A percentile compares a stretch with the other conserved stretches of the same genome.
Conservation (phyloP, 495 filamentous ascomycete genomes). For the Talaromyces liani region DNA sequence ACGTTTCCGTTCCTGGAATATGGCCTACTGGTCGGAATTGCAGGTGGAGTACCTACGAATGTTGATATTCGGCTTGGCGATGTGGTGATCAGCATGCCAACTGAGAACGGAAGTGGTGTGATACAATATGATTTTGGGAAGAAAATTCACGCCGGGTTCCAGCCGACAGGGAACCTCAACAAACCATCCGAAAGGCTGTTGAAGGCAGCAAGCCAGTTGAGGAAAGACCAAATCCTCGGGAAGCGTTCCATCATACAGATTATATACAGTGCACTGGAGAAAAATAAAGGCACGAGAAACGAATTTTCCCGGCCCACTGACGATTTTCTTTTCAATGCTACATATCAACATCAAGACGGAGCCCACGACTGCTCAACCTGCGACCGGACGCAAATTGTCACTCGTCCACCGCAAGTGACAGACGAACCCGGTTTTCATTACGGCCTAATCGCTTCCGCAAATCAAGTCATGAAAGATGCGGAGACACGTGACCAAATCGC, state of each 20-base stretch:
- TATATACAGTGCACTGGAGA: slow-evolving; percentile 10
- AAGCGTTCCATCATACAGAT: slow-evolving; percentile 9
- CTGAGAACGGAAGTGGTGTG: slow-evolving; percentile 23
- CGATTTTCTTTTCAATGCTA: slow-evolving; percentile 18
- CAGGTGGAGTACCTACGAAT: slow-evolving; percentile 24
- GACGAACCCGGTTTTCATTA: slow-evolving; percentile 18
- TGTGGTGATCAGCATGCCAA: slow-evolving; percentile 34
- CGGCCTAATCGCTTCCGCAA: slow-evolving; percentile 27
- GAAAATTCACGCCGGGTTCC: slow-evolving; percentile 15
- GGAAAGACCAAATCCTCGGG: slow-evolving; percentile 10
- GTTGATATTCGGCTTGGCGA: slow-evolving; percentile 35
- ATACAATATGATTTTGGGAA: slow-evolving; percentile 37
- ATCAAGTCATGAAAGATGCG: slow-evolving; percentile 27
- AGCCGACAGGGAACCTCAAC: slow-evolving; percentile 24
- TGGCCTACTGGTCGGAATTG: slow-evolving; percentile 35
- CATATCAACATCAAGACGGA: slow-evolving; percentile 15
- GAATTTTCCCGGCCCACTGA: slow-evolving; percentile 13
- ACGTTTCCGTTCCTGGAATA: slow-evolving; percentile 29
- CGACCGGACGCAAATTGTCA: slow-evolving; percentile 9
- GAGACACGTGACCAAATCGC: slow-evolving; percentile 19
- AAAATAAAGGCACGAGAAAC: slow-evolving; percentile 12
- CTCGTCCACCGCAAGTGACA: slow-evolving; percentile 4
- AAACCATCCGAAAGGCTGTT: slow-evolving; percentile 19
- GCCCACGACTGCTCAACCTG: slow-evolving; percentile 11
- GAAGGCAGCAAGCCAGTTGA: slow-evolving; percentile 17